A percentile compares a stretch with the other conserved stretches of the same genome.
phyloP scores from a whole-genome alignment of 2,329 filamentous ascomycete species.

The Stagonosporopsis rhizophila region DNA sequence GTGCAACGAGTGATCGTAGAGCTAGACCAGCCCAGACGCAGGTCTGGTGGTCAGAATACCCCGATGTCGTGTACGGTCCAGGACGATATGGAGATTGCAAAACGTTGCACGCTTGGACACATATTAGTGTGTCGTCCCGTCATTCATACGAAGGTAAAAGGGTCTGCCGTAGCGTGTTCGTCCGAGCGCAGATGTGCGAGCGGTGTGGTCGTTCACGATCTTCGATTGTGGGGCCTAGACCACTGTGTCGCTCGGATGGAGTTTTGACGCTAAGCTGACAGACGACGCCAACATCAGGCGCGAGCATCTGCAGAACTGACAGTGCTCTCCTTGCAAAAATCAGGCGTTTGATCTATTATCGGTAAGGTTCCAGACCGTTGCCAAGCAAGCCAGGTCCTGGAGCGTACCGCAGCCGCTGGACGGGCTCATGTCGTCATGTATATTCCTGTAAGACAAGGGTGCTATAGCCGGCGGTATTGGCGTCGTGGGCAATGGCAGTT shows the following conservation, averaged over 20 bases:
- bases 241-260: constrained; percentile 5
- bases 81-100: constrained; percentile 3
- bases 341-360: constrained; percentile 4
- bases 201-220: constrained; percentile 7
- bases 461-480: background rate
- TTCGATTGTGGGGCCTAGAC: constrained; percentile 18
- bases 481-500: background rate
- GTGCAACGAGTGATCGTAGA: background rate
- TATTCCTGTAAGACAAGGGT: background rate
- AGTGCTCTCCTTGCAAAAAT: constrained; percentile 1
- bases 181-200: constrained; percentile 1
- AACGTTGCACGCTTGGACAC: constrained; percentile 1
- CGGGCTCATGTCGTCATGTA: constrained; percentile 29
- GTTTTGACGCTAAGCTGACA: constrained; percentile 13
- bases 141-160: constrained; percentile 2
- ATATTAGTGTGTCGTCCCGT: constrained; percentile 2
- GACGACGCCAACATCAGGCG: constrained; percentile 12
- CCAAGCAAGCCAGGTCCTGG: constrained; percentile 29
- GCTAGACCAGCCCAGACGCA: constrained; percentile 11
- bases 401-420: constrained; percentile 10
- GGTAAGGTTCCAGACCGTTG: constrained; percentile 34
- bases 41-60: background rate
- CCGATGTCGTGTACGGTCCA: constrained; percentile 15
- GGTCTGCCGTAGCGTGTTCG: background rate
- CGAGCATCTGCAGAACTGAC: constrained; percentile 6